Percentiles rank a stretch among this genome's conserved stretches.
Conservation (phyloP, 106 monocot genomes). For the Acanthochlamys bracteata region DNA sequence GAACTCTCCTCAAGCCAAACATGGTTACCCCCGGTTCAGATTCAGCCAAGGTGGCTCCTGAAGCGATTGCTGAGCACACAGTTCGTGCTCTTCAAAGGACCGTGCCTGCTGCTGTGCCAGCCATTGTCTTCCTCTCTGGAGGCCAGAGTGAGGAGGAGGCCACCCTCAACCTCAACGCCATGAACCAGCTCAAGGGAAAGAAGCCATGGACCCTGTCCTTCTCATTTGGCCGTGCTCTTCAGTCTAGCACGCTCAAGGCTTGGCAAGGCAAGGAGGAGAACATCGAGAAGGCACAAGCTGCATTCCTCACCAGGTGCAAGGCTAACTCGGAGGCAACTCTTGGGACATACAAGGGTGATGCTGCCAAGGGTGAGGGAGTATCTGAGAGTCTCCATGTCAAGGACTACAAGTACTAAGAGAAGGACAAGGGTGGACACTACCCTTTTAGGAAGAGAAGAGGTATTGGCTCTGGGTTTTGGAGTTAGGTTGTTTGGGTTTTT, state of each 20-base stretch:
- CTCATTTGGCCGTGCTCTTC: constrained; percentile 45
- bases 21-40: constrained; percentile 11
- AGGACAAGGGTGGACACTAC: not conserved
- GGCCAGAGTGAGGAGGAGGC: constrained; percentile 13
- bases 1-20: constrained; percentile 8
- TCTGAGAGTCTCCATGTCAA: constrained; percentile 30
- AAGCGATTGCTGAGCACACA: constrained; percentile 10
- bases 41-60: constrained; percentile 9
- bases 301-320: constrained; percentile 47
- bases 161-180: constrained; percentile 4
- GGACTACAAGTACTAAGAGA: constrained; percentile 20
- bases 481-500: not conserved
- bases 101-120: constrained; percentile 6
- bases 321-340: constrained; percentile 47
- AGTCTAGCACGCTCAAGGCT: constrained; percentile 46
- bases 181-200: constrained; percentile 27
- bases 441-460: not conserved
- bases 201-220: constrained; percentile 52
- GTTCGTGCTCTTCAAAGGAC: constrained; percentile 11
- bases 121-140: constrained; percentile 11
- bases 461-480: not conserved
- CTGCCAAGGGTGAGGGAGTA: constrained; percentile 17
- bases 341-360: constrained; percentile 31
- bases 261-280: constrained; percentile 50
- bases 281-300: constrained; percentile 34